phyloP scores from a whole-genome alignment of 495 filamentous ascomycete genomes.

The Aspergillus hancockii region DNA sequence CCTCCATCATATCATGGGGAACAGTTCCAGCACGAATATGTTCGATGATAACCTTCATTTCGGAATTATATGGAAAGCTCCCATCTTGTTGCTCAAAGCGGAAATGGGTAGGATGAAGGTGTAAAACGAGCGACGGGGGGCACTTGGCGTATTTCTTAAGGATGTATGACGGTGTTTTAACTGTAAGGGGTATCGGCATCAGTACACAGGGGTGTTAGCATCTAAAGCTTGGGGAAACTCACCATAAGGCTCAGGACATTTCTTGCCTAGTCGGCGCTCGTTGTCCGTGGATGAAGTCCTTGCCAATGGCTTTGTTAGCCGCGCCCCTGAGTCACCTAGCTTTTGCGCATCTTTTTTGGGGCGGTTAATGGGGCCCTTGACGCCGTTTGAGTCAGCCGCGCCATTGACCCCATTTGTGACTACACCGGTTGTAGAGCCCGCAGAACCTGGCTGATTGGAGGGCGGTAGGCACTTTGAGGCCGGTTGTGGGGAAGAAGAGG shows the following conservation, averaged over 20 bases:
- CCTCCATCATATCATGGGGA: slow-evolving; percentile 74
- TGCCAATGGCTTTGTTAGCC: slow-evolving; percentile 33
- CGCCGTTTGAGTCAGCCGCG: slow-evolving; percentile 33
- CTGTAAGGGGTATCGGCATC: slow-evolving; percentile 34
- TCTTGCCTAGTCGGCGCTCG: slow-evolving; percentile 40
- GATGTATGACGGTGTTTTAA: slow-evolving; percentile 72
- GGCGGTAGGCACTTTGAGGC: slow-evolving; percentile 62
- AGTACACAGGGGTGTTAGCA: slow-evolving; percentile 11
- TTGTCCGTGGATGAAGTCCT: slow-evolving; percentile 35
- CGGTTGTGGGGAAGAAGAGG: slow-evolving; percentile 67
- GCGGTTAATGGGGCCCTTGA: slow-evolving; percentile 52
- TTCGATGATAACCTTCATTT: slow-evolving; percentile 82
- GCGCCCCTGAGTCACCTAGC: slow-evolving; percentile 37
- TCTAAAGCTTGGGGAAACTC: slow-evolving; percentile 16
- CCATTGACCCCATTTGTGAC: slow-evolving; percentile 45
- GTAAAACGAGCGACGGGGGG: slow-evolving; percentile 80
- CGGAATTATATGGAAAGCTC: slow-evolving; percentile 84
- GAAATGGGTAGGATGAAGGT: slow-evolving; percentile 82
- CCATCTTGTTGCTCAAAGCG: slow-evolving; percentile 94
- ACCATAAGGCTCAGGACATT: slow-evolving; percentile 53
- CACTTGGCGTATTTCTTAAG: slow-evolving; percentile 76
- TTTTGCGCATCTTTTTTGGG: slow-evolving; percentile 54
- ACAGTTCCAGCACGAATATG: slow-evolving; percentile 68
- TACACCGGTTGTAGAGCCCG: slow-evolving; percentile 26
- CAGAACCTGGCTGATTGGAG: slow-evolving; percentile 38